These are phyloP conservation scores for Paragyromitra xinjiangensis DNA, from an alignment of 495 filamentous ascomycete species.

Conservation along the genomic window DNA sequence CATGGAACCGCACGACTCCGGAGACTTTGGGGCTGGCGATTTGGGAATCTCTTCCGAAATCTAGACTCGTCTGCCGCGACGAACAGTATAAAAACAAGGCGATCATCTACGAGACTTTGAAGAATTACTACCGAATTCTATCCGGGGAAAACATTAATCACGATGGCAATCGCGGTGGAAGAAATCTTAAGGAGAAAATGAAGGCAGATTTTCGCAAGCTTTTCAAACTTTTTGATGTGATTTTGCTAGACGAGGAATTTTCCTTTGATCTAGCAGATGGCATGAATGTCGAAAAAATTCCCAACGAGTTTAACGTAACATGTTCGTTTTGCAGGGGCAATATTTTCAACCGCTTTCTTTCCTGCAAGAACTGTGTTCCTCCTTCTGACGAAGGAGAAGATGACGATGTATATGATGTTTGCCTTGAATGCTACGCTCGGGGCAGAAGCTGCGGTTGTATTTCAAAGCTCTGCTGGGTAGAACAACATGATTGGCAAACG, in stretches of 20 bases:
- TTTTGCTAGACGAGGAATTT: constrained; percentile 87
- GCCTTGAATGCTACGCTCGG: constrained; percentile 96
- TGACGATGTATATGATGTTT: constrained; percentile 84
- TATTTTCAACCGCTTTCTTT: constrained; percentile 96
- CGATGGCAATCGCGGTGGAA: constrained; percentile 50
- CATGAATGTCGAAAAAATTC: constrained; percentile 59
- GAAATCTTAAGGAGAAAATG: constrained; percentile 48
- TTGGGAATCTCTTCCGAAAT: constrained; percentile 83
- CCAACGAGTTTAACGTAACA: constrained; percentile 83
- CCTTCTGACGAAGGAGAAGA: constrained; percentile 67
- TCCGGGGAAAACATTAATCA: constrained; percentile 64
- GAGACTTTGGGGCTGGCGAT: constrained; percentile 88
- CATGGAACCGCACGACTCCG: constrained; percentile 96
- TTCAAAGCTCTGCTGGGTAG: constrained; percentile 85
- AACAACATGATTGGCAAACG: constrained; percentile 86
- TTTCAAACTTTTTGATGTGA: constrained; percentile 76
- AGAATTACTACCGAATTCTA: constrained; percentile 37
- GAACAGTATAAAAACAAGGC: constrained; percentile 99
- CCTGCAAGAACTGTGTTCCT: constrained; percentile 79
- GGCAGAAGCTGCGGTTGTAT: constrained; percentile 89
- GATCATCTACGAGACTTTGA: constrained; percentile 84
- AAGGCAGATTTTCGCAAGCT: constrained; percentile 75
- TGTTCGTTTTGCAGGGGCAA: constrained; percentile 96
- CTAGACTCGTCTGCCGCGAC: constrained; percentile 92
- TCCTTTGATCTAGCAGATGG: constrained; percentile 62